Evolutionary conservation across 2,329 filamentous ascomycete genomes (phyloP).

Genomic region (Cryphonectria nitschkei): DNA sequence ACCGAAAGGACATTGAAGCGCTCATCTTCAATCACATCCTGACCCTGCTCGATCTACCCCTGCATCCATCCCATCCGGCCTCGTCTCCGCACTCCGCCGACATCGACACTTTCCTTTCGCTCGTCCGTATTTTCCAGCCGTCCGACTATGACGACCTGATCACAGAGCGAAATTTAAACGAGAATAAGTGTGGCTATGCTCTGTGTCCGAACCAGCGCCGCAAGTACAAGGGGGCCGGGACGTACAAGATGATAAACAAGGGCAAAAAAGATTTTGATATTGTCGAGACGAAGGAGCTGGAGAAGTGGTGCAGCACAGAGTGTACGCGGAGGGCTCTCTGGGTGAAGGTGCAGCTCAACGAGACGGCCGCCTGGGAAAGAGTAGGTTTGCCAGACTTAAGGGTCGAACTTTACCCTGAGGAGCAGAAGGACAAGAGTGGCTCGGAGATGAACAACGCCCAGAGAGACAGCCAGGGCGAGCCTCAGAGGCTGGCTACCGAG

Average conservation of each 20-base stretch:
- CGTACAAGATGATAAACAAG: slow-evolving; percentile 67
- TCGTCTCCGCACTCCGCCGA: slow-evolving; percentile 61
- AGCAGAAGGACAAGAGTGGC: slow-evolving; percentile 38
- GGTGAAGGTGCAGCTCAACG: slow-evolving; percentile 84
- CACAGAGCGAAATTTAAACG: slow-evolving; percentile 85
- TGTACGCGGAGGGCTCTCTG: slow-evolving; percentile 83
- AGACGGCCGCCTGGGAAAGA: slow-evolving; percentile 84
- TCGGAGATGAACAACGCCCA: slow-evolving; percentile 13
- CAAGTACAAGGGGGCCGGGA: slow-evolving; percentile 58
- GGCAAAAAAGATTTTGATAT: slow-evolving; percentile 64
- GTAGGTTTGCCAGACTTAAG: slow-evolving; percentile 58
- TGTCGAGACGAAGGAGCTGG: slow-evolving; percentile 71
- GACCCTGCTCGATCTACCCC: slow-evolving; percentile 66
- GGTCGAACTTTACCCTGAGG: slow-evolving; percentile 65
- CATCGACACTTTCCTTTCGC: slow-evolving; percentile 64
- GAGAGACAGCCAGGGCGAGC: slow-evolving; percentile 23
- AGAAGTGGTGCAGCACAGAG: slow-evolving; percentile 83
- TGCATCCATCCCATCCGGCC: slow-evolving; percentile 44
- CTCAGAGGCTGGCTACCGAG: slow-evolving; percentile 38
- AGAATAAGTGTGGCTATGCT: slow-evolving; percentile 85
- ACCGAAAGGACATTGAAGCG: slow-evolving; percentile 77
- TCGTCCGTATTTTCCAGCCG: slow-evolving; percentile 77
- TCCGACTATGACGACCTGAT: slow-evolving; percentile 88
- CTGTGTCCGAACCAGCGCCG: slow-evolving; percentile 72
- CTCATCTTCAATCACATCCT: slow-evolving; percentile 75